Base-by-base conservation (phyloP, 2,329 filamentous ascomycete species). In the Piedraia hortae region DNA sequence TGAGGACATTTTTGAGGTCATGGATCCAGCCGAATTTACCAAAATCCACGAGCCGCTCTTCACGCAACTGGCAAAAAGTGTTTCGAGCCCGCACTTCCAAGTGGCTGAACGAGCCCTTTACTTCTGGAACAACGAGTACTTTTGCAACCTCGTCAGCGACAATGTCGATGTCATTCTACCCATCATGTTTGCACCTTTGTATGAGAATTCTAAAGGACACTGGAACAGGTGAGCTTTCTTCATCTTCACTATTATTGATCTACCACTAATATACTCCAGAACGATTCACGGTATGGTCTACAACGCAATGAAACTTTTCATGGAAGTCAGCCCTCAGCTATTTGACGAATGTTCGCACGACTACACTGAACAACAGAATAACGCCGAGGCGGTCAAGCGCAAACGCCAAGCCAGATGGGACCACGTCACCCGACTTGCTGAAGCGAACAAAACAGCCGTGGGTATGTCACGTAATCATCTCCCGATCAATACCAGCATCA, bases 111-210 rank as follows among this genome's bases (percentile, higher is more conserved):
- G 85, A 33, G 85, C 85, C 4, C 59, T 97, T 13, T 97, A 97
- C 51, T 97, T 97, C 54, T 97, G 85, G 85, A 97, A 97, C 56
- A 97, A 97, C 42, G 85, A 97, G 46, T 97, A 97, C 46, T 97
- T 97, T 51, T 97, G 85, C 56, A 97, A 93, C 42, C 58, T 97
- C 27, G 85, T 97, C 34, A 91, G 80, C 53, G 85, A 97, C 50
- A 97, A 97, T 38, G 85, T 97, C 24, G 82, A 93, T 40, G 82
- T 90, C 20, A 97, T 97, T 36, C 56, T 97, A 19, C 85, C 85
- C 3, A 97, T 97, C 43, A 97, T 97, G 85, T 97, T 97, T 50
- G 80, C 82, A 12, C 82, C 85, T 2, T 58, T 97, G 14, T 97
- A 91, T 38, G 85, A 97, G 47, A 97, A 97, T 45, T 93, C 82